A percentile compares a stretch with the other conserved stretches of the same genome.
These are phyloP conservation scores for Plasmodium sp. DNA, from an alignment of 169 alveolate genomes.

Conservation along the genomic window DNA sequence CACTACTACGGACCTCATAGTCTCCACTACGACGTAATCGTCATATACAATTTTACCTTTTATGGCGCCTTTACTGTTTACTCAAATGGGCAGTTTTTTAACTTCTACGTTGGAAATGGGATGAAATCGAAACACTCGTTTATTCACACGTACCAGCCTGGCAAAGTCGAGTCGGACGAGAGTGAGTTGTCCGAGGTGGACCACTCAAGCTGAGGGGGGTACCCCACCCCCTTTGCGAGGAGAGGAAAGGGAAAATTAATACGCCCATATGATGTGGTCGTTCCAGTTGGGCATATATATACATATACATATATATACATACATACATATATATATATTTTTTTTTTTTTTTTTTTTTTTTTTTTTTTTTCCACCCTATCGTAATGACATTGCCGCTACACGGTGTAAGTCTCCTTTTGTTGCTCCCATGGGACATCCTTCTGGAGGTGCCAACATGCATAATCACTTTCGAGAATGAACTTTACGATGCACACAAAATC, in stretches of 20 bases:
- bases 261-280: not conserved
- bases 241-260: not conserved
- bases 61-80: constrained; percentile 65
- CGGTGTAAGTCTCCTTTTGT: not conserved
- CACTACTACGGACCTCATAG: constrained; percentile 20
- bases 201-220: not conserved
- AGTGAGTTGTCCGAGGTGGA: constrained; percentile 58
- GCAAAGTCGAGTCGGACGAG: constrained; percentile 34
- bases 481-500: not conserved
- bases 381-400: not conserved
- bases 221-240: not conserved
- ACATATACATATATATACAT: too few species aligned
- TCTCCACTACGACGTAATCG: constrained; percentile 34
- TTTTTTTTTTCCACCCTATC: not conserved
- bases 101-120: constrained; percentile 62
- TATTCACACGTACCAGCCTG: constrained; percentile 52
- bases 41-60: constrained; percentile 23
- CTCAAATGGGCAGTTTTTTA: constrained; percentile 26
- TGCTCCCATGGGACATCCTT: not conserved
- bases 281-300: not conserved
- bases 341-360: not conserved
- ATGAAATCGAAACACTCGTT: constrained; percentile 35
- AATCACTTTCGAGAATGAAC: not conserved
- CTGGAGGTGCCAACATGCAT: not conserved
- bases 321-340: too few species aligned